phyloP scores from a whole-genome alignment of 2,329 filamentous ascomycete genomes.

The Leptodontidium sp. region DNA sequence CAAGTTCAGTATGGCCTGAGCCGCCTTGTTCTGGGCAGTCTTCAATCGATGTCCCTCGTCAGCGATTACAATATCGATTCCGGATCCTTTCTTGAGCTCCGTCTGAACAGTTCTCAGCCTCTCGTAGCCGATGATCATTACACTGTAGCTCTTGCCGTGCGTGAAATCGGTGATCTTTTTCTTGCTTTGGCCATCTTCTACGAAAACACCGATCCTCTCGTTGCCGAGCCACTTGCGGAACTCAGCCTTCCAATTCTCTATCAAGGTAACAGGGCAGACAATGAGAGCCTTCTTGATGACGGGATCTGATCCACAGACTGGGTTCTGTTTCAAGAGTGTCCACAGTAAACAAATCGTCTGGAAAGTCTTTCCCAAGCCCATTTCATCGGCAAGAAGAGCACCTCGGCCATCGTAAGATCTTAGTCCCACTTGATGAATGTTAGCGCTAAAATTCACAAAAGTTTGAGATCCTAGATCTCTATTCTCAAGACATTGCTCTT shows the following conservation, averaged over 20 bases:
- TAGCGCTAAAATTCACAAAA: no score
- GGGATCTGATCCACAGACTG: conserved; percentile 63
- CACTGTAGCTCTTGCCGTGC: conserved; percentile 70
- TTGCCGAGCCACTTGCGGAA: conserved; percentile 78
- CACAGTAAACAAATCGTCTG: conserved; percentile 76
- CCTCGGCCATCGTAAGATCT: conserved; percentile 70
- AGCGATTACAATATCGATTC: conserved; percentile 88
- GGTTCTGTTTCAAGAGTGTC: conserved; percentile 77
- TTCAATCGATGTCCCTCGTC: conserved; percentile 98
- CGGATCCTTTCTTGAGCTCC: conserved; percentile 66
- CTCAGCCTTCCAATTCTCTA: conserved; percentile 77
- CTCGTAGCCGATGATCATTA: conserved; percentile 80
- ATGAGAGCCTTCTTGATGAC: conserved; percentile 76
- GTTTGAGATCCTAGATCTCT: no score
- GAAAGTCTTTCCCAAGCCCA: conserved; percentile 78
- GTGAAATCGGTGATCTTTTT: conserved; percentile 73
- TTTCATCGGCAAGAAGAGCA: conserved; percentile 77
- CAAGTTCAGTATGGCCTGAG: conserved; percentile 86
- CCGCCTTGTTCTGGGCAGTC: conserved; percentile 92
- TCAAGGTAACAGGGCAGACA: conserved; percentile 76
- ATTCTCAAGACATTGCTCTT: no score
- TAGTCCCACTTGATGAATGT: conserved; percentile 62
- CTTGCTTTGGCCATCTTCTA: conserved; percentile 61
- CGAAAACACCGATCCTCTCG: conserved; percentile 73
- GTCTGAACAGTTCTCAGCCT: conserved; percentile 71